Percentiles rank a stretch among this genome's conserved stretches.
phyloP scores from a whole-genome alignment of 2,329 filamentous ascomycete species.

The Keithomyces neogunnii region DNA sequence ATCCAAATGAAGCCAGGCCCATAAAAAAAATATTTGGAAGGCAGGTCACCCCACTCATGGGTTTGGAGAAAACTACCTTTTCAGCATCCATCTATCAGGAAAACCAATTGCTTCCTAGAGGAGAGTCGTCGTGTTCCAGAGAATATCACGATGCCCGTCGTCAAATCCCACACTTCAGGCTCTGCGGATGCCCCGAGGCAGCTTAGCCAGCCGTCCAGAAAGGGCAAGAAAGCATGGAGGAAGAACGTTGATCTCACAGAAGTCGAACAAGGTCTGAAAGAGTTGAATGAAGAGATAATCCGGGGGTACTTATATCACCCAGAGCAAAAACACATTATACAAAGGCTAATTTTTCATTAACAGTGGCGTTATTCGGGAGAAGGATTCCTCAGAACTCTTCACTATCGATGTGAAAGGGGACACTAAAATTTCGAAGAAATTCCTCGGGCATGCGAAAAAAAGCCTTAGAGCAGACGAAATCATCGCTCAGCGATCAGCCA shows the following conservation, averaged over 20 bases:
- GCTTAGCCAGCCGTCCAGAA: conserved; percentile 81
- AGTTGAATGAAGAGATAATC: conserved; percentile 83
- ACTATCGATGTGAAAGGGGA: conserved; percentile 70
- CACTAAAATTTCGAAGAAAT: conserved; percentile 52
- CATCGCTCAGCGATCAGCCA: conserved; percentile 70
- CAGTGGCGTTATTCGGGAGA: conserved; percentile 81
- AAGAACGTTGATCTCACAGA: conserved; percentile 95
- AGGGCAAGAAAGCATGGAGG: conserved; percentile 97
- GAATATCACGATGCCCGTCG: conserved; percentile 41
- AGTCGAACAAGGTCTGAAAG: conserved; percentile 72
- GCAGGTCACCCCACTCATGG: too few species aligned
- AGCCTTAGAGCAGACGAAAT: conserved; percentile 87
- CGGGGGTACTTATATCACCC: conserved; percentile 54
- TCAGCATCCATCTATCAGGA: too few species aligned
- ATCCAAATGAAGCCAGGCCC: too few species aligned
- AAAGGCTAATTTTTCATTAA: background rate
- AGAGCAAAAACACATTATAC: background rate
- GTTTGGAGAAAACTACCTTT: too few species aligned
- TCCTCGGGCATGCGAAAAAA: conserved; percentile 62
- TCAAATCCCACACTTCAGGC: conserved; percentile 36
- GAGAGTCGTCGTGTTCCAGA: conserved; percentile 2
- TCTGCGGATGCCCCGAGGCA: conserved; percentile 62
- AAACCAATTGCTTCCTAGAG: background rate
- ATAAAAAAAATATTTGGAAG: too few species aligned
- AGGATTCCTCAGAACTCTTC: conserved; percentile 76